Evolutionary conservation across 208 protist species (phyloP).

Genomic region (Leishmania martiniquensis): DNA sequence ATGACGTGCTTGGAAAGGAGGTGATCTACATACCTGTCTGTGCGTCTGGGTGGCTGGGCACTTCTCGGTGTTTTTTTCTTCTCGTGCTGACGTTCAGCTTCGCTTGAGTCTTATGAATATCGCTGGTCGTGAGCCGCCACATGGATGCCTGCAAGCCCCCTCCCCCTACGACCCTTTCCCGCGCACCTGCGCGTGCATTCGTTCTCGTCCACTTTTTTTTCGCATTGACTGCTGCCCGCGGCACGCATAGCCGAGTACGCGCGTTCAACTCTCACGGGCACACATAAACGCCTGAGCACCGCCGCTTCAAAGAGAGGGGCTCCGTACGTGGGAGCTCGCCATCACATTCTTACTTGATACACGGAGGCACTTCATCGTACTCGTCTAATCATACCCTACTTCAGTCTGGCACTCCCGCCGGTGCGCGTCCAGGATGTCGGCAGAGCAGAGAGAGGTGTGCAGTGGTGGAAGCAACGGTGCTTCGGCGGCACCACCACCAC

Average conservation of each 20-base stretch:
- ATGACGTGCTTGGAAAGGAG: neutral
- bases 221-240: neutral
- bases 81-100: neutral
- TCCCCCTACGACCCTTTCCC: neutral
- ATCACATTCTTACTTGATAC: neutral
- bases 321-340: neutral
- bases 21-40: neutral
- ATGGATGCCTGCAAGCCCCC: neutral
- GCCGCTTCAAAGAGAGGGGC: neutral
- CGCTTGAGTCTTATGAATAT: neutral
- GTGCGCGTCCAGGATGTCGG: constrained; percentile 7
- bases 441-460: neutral
- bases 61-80: neutral
- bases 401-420: neutral
- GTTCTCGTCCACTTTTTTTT: neutral
- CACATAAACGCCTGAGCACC: neutral
- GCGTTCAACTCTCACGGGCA: neutral
- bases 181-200: neutral
- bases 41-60: neutral
- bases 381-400: neutral
- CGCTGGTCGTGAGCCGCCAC: neutral
- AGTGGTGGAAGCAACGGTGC: constrained; percentile 3
- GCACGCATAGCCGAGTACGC: neutral
- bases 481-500: neutral
- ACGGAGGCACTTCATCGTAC: neutral